Evolutionary conservation across 208 protist species (phyloP), one percentile per base, ranked within the genome.

Genomic region (Leishmania martiniquensis): DNA sequence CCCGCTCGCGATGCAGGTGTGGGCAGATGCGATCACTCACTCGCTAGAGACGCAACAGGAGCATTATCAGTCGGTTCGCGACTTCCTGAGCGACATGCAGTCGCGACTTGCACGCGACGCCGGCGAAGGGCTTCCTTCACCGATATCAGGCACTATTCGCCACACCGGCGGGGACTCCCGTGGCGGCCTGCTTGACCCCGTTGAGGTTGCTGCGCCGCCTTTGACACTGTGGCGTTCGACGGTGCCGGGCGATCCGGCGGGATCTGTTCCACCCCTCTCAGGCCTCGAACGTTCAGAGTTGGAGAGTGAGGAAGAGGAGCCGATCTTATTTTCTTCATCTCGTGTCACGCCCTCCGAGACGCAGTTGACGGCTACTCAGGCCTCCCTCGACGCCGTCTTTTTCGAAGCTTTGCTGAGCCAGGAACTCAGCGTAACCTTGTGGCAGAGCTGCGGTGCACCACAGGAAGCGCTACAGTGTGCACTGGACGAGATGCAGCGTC

Each of bases 391-490:
- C 32, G 77, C 68, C 4, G 63, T 87, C 4, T 80, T 83, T 25
- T 91, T 88, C 62, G 88, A 91, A 65, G 75, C 80, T 20, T 62
- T 89, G 42, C 65, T 91, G 17, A 79, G 75, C 42, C 85, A 89
- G 57, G 80, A 82, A 20, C 60, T 89, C 4, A 78, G 47, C 32
- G 20, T 83, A 20, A 5, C 67, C 0, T 25, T 83, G 13, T 83
- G 74, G 79, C 52, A n/a, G 10, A 44, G 47, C 39, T 55, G 49
- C 68, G 67, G 47, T 1, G 65, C 45, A 10, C 79, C 78, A 4
- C 37, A 83, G 25, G 60, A 78, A 71, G 70, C 63, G 29, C 62
- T 89, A 20, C 80, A 83, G n/a, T 72, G 32, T 22, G 70, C 76
- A 0, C 55, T 86, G 67, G 47, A 37, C 1, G 60, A 83, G 45